Evolutionary conservation across 2,329 filamentous ascomycete species (phyloP).

Genomic region (Xylaria sp.): DNA sequence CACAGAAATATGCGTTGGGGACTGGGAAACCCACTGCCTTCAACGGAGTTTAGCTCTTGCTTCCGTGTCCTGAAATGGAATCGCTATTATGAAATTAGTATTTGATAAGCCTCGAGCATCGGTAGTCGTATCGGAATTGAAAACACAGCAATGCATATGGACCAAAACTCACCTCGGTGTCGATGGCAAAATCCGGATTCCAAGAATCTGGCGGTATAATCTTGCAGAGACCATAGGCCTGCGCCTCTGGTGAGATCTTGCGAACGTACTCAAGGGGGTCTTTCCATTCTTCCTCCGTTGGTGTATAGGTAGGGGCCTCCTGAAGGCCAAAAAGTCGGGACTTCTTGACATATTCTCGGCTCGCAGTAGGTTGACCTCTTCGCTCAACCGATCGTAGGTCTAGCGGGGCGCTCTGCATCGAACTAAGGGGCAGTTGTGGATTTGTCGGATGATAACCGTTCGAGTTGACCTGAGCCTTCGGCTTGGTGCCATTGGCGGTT

Average conservation of each 20-base stretch:
- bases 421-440: slow-evolving; percentile 58
- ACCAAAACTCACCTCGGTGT: slow-evolving; percentile 78
- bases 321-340: slow-evolving; percentile 82
- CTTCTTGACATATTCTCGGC: slow-evolving; percentile 77
- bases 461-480: slow-evolving; percentile 59
- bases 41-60: slow-evolving; percentile 95
- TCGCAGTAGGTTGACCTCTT: slow-evolving; percentile 79
- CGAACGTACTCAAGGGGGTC: slow-evolving; percentile 93
- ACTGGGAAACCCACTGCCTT: slow-evolving; percentile 76
- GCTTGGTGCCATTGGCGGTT: slow-evolving; percentile 44
- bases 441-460: slow-evolving; percentile 60
- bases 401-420: slow-evolving; percentile 66
- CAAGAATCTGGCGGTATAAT: slow-evolving; percentile 92
- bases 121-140: not conserved
- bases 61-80: slow-evolving; percentile 97
- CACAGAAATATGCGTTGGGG: not conserved
- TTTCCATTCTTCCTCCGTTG: slow-evolving; percentile 91
- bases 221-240: slow-evolving; percentile 90
- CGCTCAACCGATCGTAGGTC: slow-evolving; percentile 91
- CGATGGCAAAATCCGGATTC: slow-evolving; percentile 95
- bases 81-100: slow-evolving; percentile 60
- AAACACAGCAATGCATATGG: not conserved
- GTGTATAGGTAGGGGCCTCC: slow-evolving; percentile 89
- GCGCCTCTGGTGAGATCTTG: slow-evolving; percentile 86
- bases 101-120: not conserved